Evolutionary conservation across 2,329 filamentous ascomycete genomes (phyloP).

Genomic region (Helminthosporium solani): DNA sequence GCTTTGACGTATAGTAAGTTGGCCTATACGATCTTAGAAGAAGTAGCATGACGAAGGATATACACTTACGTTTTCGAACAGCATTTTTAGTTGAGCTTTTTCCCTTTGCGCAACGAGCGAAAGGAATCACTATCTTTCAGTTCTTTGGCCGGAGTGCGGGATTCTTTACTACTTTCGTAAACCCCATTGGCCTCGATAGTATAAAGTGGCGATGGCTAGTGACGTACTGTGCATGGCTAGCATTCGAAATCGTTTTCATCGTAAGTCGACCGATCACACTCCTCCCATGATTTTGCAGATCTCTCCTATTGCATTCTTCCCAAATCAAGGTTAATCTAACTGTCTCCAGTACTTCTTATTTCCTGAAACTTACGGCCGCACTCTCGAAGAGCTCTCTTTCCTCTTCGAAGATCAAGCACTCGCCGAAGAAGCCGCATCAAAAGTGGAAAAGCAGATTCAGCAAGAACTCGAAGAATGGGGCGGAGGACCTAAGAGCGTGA

Average conservation of each 20-base stretch:
- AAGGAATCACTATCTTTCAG: slow-evolving; percentile 58
- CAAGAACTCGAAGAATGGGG: slow-evolving; percentile 14
- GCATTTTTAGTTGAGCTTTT: slow-evolving; percentile 54
- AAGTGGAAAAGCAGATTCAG: slow-evolving; percentile 35
- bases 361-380: slow-evolving; percentile 69
- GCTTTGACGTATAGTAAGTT: slow-evolving; percentile 58
- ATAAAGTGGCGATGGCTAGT: slow-evolving; percentile 65
- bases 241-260: slow-evolving; percentile 60
- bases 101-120: slow-evolving; percentile 51
- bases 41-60: too few relatives aligned
- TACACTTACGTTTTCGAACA: slow-evolving; percentile 19
- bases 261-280: slow-evolving; percentile 10
- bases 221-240: slow-evolving; percentile 62
- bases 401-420: slow-evolving; percentile 33
- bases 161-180: slow-evolving; percentile 61
- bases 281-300: not conserved
- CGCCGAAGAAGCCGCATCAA: slow-evolving; percentile 29
- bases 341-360: slow-evolving; percentile 59
- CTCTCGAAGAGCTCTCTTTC: slow-evolving; percentile 65
- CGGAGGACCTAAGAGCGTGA: not conserved
- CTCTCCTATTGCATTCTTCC: not conserved
- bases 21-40: not conserved
- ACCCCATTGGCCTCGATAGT: slow-evolving; percentile 62
- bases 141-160: slow-evolving; percentile 62
- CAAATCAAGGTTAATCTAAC: not conserved